phyloP scores from a whole-genome alignment of 345 rosid species.

The Hirschfeldia incana region DNA sequence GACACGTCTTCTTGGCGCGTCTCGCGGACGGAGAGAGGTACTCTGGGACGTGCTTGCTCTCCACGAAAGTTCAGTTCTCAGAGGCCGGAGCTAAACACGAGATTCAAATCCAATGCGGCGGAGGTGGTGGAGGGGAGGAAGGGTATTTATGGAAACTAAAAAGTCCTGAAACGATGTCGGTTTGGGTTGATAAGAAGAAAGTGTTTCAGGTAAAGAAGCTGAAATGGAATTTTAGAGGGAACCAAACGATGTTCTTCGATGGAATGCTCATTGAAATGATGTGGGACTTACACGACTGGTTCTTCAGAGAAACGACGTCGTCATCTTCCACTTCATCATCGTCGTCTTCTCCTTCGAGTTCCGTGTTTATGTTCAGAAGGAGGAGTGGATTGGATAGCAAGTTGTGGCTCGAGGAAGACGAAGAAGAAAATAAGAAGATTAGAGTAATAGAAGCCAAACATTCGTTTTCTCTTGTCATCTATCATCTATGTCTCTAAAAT shows the following conservation, averaged over 20 bases:
- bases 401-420: slow-evolving; percentile 63
- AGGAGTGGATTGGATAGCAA: slow-evolving; percentile 68
- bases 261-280: slow-evolving; percentile 83
- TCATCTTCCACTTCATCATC: slow-evolving; percentile 19
- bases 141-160: slow-evolving; percentile 34
- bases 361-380: slow-evolving; percentile 81
- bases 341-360: slow-evolving; percentile 43
- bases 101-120: slow-evolving; percentile 58
- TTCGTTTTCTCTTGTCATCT: slow-evolving; percentile 47
- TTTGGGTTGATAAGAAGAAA: slow-evolving; percentile 59
- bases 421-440: slow-evolving; percentile 37
- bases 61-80: slow-evolving; percentile 64
- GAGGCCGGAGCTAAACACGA: slow-evolving; percentile 59
- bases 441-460: slow-evolving; percentile 25
- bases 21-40: slow-evolving; percentile 63
- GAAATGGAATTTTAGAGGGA: slow-evolving; percentile 92
- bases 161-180: slow-evolving; percentile 46
- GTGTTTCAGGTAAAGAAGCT: slow-evolving; percentile 65
- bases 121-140: slow-evolving; percentile 41
- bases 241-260: slow-evolving; percentile 75
- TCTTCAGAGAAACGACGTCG: slow-evolving; percentile 47
- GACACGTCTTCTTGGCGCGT: slow-evolving; percentile 29
- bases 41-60: slow-evolving; percentile 46
- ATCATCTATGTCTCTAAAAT: slow-evolving; percentile 65
- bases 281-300: slow-evolving; percentile 96